Percentiles rank a stretch among this genome's conserved stretches.
phyloP scores from a whole-genome alignment of 352 stramenopile genomes.

The Globisporangium camurandrum region DNA sequence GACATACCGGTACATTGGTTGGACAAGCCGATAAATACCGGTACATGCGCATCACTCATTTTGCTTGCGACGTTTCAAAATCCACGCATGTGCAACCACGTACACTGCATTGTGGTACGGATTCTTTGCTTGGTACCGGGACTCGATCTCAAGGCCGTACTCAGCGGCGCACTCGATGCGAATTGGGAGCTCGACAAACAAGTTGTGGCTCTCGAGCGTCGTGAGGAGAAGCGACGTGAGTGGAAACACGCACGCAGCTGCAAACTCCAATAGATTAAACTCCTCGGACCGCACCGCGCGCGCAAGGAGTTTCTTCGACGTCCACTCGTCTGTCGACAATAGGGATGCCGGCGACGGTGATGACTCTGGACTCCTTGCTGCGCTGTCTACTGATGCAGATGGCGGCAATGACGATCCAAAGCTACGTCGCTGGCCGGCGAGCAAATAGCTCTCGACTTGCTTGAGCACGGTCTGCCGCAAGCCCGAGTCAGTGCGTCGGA shows the following conservation, averaged over 20 bases:
- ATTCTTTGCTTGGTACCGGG: constrained; percentile 61
- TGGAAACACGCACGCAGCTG: constrained; percentile 31
- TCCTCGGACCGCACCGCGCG: constrained; percentile 28
- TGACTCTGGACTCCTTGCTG: not conserved
- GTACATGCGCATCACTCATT: too few relatives aligned
- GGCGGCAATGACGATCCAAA: not conserved
- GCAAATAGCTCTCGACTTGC: constrained; percentile 42
- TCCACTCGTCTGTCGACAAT: constrained; percentile 19
- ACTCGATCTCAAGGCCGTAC: constrained; percentile 60
- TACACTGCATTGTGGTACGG: constrained; percentile 77
- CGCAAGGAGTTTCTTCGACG: constrained; percentile 29
- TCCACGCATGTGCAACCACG: constrained; percentile 4
- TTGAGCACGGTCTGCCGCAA: constrained; percentile 44
- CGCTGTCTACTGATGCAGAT: not conserved
- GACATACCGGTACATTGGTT: too few relatives aligned
- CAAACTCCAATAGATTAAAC: constrained; percentile 47
- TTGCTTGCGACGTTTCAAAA: not conserved
- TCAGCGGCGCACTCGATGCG: constrained; percentile 40
- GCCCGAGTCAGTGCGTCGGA: constrained; percentile 42
- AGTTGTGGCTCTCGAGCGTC: constrained; percentile 55
- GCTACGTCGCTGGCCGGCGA: constrained; percentile 9
- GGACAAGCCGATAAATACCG: too few relatives aligned
- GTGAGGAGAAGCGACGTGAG: constrained; percentile 54
- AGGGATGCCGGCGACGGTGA: not conserved
- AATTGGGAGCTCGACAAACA: constrained; percentile 49